Evolutionary conservation across 164 flowering plant genomes (phyloP), one percentile per base, ranked within the genome.

Genomic region (Vitis labrusca): DNA sequence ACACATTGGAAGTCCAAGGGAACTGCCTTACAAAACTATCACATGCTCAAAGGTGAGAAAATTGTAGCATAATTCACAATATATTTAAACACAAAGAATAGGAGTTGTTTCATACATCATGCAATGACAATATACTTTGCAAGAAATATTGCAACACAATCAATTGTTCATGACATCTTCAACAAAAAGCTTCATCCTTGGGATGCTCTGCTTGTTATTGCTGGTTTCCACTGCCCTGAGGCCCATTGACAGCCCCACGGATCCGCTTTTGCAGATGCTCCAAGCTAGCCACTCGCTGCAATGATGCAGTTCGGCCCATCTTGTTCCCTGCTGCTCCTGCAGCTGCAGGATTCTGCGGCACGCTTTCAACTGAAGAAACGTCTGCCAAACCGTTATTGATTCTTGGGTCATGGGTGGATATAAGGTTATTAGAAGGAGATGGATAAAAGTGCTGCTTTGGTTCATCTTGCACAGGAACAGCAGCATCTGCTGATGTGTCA

Each of bases 261-360:
- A 94, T 89, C 56, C 88, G 88, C 73, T 94, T 90, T 82, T 91
- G 97, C 78, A 94, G 77, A 78, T 88, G 94, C 71, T 91, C 96
- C 84, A 94, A 86, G 84, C 98, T 94, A 57, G 97, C 93, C 53
- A 90, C 97, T 66, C 97, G 80, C 71, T 86, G 98, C 91, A 91
- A 73, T 50, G 97, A 90, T 62, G 80, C 71, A 8, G 94, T 84
- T 78, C 90, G 74, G 44, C 79, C 90, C 62, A 85, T 83, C 82
- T 88, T 90, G 78, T 63, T 79, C 56, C 74, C 77, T 5, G 69
- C 73, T n/a, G 59, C 23, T 1, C 57, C 57, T 59, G 59, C 12
- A 11, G 75, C 52, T 59, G 61, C 49, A 59, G 2, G 27, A 37
- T 37, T 37, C 44, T 37, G 7, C 5, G 0, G 44, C 68, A 68